phyloP scores from a whole-genome alignment of 192 early-diverging fungal species.

The Backusella luteola region DNA sequence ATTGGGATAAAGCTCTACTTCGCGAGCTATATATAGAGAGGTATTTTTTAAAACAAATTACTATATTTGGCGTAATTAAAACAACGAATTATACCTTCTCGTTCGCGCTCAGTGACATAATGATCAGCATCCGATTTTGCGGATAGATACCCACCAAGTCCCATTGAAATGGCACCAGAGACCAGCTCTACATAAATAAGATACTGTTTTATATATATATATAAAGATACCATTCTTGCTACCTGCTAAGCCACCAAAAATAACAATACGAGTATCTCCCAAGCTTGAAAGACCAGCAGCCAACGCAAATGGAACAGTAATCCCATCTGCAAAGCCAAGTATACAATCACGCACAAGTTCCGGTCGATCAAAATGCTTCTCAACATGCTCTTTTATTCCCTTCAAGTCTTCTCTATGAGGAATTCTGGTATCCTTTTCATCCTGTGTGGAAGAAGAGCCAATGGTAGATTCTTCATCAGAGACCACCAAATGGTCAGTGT shows the following conservation, averaged over 20 bases:
- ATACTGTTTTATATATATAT: not conserved
- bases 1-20: constrained; percentile 48
- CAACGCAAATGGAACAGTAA: constrained; percentile 62
- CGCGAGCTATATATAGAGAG: constrained; percentile 13
- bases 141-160: constrained; percentile 55
- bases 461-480: constrained; percentile 9
- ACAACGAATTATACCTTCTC: constrained; percentile 33
- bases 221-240: not conserved
- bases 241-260: constrained; percentile 59
- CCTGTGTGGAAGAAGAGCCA: not conserved
- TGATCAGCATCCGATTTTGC: constrained; percentile 55
- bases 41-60: not conserved
- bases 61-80: not conserved
- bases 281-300: constrained; percentile 59
- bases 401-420: constrained; percentile 16
- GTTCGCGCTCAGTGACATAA: constrained; percentile 46
- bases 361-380: constrained; percentile 41
- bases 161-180: constrained; percentile 58
- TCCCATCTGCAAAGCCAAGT: constrained; percentile 42
- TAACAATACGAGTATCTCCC: constrained; percentile 49
- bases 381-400: constrained; percentile 18
- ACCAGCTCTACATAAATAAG: constrained; percentile 41
- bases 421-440: constrained; percentile 1
- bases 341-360: constrained; percentile 43
- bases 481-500: not conserved